Evolutionary conservation across 75 land plant species (phyloP), one percentile per base, ranked within the genome.

Genomic region (Sequoia sempervirens): DNA sequence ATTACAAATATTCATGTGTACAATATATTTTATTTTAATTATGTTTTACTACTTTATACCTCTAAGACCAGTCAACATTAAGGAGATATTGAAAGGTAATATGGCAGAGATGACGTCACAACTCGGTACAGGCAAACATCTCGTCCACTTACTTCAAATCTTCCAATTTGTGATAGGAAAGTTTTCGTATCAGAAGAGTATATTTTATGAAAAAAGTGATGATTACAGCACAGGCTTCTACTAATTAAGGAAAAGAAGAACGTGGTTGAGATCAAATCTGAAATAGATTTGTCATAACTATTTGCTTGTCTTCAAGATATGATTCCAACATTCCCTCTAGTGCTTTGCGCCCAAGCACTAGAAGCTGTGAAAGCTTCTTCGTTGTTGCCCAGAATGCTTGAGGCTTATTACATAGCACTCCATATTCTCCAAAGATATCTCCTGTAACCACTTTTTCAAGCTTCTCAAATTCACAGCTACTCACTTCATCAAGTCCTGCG

Each of bases 381-480:
- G 87, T 85, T 37, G 84, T 87, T 52, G 86, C 84, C 28, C 84
- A 85, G 58, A 88, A 88, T 15, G 73, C 75, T 56, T 88, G 87
- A 10, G 89, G 89, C 34, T 61, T 85, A 81, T 85, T 85, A 78
- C 82, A 85, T 8, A 88, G 37, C 17, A 88, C 87, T n/a, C 84
- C 89, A 32, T 82, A 82, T 45, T 88, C 89, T 17, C 87, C 89
- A 26, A 88, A 46, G 23, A 88, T 58, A 40, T 85, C 89, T n/a
- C 89, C 89, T 79, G 81, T 61, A 13, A 54, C 17, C n/a, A 53
- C 81, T 40, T 68, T 84, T 46, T 56, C 64, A 41, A 87, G 54
- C 41, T 69, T 68, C 88, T 87, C 82, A 32, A 82, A 64, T 53
- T 30, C 23, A 37, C 6, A 6, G 23, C 50, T 32, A 47, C 36